phyloP scores from a whole-genome alignment of 2,329 filamentous ascomycete genomes.

The Calonectria multiphialidica region DNA sequence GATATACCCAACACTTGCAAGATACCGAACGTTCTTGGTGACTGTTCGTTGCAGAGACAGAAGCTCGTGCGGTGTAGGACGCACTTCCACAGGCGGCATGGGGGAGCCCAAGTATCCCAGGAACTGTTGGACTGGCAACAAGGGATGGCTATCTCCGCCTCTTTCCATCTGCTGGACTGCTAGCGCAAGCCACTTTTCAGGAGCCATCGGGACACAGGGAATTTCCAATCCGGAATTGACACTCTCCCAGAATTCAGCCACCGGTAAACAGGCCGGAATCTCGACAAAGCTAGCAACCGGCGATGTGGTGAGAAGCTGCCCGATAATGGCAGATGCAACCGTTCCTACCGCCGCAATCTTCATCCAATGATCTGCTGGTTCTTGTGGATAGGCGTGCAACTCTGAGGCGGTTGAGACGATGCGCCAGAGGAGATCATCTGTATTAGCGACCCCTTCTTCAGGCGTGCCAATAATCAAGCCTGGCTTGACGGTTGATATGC shows the following conservation, averaged over 20 bases:
- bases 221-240: not conserved
- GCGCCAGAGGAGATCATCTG: constrained; percentile 34
- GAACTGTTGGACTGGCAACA: not conserved
- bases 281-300: not conserved
- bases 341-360: no score
- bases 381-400: constrained; percentile 13
- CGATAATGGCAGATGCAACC: not conserved
- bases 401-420: constrained; percentile 15
- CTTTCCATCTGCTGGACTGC: not conserved
- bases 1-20: not conserved
- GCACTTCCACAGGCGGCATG: not conserved
- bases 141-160: not conserved
- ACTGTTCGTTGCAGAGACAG: no score
- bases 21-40: no score
- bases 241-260: not conserved
- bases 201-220: not conserved
- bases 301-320: not conserved
- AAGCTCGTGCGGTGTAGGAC: no score
- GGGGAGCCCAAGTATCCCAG: not conserved
- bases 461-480: constrained; percentile 31
- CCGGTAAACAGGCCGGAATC: no score
- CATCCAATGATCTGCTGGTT: not conserved
- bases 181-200: not conserved
- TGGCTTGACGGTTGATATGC: constrained; percentile 31
- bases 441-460: constrained; percentile 27